Percentiles rank a stretch among this genome's conserved stretches.
phyloP scores from a whole-genome alignment of 176 grass and related monocot genomes.

The Juncus inflexus region DNA sequence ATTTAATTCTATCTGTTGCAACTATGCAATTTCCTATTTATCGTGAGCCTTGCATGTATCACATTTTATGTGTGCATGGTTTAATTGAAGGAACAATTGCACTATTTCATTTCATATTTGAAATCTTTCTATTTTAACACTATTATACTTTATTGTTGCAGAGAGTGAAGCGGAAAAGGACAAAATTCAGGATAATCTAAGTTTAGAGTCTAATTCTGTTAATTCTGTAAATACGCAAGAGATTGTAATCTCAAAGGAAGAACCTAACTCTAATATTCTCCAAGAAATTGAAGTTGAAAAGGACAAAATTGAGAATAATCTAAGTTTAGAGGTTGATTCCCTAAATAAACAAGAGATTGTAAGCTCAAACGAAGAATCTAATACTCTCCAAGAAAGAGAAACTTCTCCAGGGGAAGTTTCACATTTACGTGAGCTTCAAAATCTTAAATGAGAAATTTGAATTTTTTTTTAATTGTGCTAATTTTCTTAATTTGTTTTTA shows the following conservation, averaged over 20 bases:
- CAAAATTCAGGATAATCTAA: slow-evolving; percentile 5
- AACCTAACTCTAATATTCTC: background rate
- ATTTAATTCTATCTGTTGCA: background rate
- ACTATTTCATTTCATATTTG: background rate
- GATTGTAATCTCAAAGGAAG: slow-evolving; percentile 1
- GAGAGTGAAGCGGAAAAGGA: background rate
- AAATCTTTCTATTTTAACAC: background rate
- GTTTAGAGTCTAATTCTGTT: background rate
- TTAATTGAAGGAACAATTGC: background rate
- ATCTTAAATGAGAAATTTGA: too few relatives aligned
- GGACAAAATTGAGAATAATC: slow-evolving; percentile 10
- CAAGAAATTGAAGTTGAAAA: background rate
- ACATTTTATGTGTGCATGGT: background rate
- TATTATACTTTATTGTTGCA: slow-evolving; percentile 1
- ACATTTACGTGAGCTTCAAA: too few relatives aligned
- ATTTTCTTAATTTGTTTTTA: too few relatives aligned
- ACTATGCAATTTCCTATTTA: background rate
- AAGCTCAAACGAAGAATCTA: slow-evolving; percentile 1
- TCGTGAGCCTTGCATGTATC: too few relatives aligned
- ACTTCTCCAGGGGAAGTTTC: background rate
- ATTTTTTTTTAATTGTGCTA: too few relatives aligned
- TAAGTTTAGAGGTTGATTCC: slow-evolving; percentile 14
- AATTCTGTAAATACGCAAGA: slow-evolving; percentile 15
- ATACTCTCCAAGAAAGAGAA: background rate
- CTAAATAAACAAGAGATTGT: slow-evolving; percentile 1